Conservation (phyloP, 1,139 yeast species). For the Saccharomycopsis hybrid region DNA sequence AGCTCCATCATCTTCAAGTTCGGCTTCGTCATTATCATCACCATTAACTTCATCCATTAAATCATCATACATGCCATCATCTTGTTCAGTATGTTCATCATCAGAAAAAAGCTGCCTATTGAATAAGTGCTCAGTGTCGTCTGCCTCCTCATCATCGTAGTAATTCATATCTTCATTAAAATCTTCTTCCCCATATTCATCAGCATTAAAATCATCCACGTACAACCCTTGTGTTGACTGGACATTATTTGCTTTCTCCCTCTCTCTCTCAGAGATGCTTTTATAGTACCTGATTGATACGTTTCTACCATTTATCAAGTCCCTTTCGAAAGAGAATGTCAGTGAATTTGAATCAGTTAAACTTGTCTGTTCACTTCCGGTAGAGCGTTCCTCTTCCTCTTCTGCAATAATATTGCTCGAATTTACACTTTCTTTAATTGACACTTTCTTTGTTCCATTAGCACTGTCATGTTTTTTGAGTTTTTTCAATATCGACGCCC, state of each 20-base stretch:
- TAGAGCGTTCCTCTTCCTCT: slow-evolving; percentile 24
- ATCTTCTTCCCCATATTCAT: slow-evolving; percentile 41
- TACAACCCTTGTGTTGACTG: slow-evolving; percentile 27
- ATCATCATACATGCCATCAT: neutral
- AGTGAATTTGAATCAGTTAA: slow-evolving; percentile 30
- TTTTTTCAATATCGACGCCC: slow-evolving; percentile 15
- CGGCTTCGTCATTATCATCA: slow-evolving; percentile 19
- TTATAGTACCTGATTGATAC: slow-evolving; percentile 58
- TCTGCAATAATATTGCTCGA: neutral
- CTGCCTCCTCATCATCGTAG: slow-evolving; percentile 33
- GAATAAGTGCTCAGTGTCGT: slow-evolving; percentile 38
- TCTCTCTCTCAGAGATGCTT: neutral
- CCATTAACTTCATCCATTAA: slow-evolving; percentile 12
- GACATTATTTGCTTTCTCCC: slow-evolving; percentile 10
- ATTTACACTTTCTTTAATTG: no score
- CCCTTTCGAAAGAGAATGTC: slow-evolving; percentile 55
- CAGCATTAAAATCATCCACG: slow-evolving; percentile 29
- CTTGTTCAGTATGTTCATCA: neutral
- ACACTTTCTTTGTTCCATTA: slow-evolving; percentile 2
- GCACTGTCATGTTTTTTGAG: neutral
- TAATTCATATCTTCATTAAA: slow-evolving; percentile 46
- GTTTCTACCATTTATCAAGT: slow-evolving; percentile 50
- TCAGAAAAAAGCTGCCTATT: slow-evolving; percentile 32
- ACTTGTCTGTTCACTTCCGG: slow-evolving; percentile 9
- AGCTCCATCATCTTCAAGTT: no score